Base-by-base conservation (phyloP, 768 basidiomycete genomes). In the Lenzites betulinus region DNA sequence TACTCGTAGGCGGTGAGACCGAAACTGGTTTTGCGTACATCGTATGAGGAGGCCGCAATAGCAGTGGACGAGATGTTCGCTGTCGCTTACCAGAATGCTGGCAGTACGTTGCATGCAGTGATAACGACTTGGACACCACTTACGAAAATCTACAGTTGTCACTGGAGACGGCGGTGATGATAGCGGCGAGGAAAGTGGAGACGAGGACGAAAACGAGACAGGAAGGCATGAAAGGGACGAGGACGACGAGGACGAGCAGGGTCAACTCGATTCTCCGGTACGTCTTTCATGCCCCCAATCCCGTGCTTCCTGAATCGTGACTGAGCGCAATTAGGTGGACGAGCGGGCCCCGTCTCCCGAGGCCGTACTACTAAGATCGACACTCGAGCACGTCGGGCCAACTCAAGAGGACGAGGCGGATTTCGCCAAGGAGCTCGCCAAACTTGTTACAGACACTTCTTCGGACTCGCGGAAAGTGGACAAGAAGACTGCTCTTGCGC, bases 381-480 rank as follows among this genome's bases (percentile, higher is more conserved):
- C 80, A 13, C 85, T 89, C 65, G 93, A 95, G 68, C 78, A 81
- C 57, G 78, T 92, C 41, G 93, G 93, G 7, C 90, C 92, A 1
- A 86, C 90, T 9, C 89, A 93, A 64, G 94, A 95, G 69, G 93
- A 90, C 20, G 92, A 96, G 48, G 90, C 87, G 2, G 96, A 95
- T 35, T 99, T 99, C 69, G 92, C 89, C 9, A 93, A 93, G 71
- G 97, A 98, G 71, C 83, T 99, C 20, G 94, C 96, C 2, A 98
- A 92, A 76, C 87, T 99, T 77, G 87, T 98, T 49, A 93, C 92
- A 0, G 93, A 96, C 66, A 88, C 85, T 16, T 91, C 93, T 18
- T 75, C 83, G 0, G 93, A 97, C 65, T 83, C 89, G 3, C 80
- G 93, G 65, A 92, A 90, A 69, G 86, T 94, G 22, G 95, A 97